Evolutionary conservation across 768 basidiomycete species (phyloP).

Genomic region (Auriscalpium microsporum): DNA sequence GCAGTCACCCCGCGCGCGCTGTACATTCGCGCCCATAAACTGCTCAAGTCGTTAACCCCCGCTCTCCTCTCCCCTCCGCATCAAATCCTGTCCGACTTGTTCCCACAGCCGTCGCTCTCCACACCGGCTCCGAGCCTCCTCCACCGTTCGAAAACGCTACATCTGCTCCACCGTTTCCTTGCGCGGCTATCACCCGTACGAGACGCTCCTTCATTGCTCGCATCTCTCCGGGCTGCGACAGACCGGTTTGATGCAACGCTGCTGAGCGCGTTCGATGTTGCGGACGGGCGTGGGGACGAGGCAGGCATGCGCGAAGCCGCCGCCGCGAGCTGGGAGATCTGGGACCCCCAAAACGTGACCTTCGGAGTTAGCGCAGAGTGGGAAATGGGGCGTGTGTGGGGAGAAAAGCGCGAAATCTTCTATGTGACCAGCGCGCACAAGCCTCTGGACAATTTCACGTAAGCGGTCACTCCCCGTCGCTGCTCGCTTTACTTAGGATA

Average conservation of each 20-base stretch:
- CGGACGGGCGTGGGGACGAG: constrained; percentile 70
- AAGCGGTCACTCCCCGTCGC: constrained; percentile 20
- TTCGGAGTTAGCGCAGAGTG: constrained; percentile 44
- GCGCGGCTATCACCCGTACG: constrained; percentile 70
- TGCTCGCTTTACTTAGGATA: background rate
- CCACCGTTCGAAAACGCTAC: constrained; percentile 42
- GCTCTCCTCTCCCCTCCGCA: constrained; percentile 58
- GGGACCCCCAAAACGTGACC: constrained; percentile 31
- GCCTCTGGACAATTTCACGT: constrained; percentile 77
- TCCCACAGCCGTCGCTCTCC: constrained; percentile 20
- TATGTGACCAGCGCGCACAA: constrained; percentile 79
- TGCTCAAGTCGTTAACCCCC: constrained; percentile 52
- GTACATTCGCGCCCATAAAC: constrained; percentile 57
- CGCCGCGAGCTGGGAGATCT: constrained; percentile 79
- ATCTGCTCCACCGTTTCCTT: constrained; percentile 67
- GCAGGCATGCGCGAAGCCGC: constrained; percentile 73
- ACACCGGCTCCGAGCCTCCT: constrained; percentile 28
- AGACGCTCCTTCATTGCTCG: constrained; percentile 51
- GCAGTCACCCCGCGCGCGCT: constrained; percentile 38
- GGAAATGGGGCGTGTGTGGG: constrained; percentile 94
- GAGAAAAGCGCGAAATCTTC: constrained; percentile 90
- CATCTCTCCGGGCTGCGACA: constrained; percentile 65
- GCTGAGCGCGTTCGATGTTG: constrained; percentile 83
- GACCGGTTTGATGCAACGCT: constrained; percentile 85
- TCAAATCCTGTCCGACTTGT: constrained; percentile 52